phyloP scores from a whole-genome alignment of 805 yeast species.

The Kazachstania kunashirensis region DNA sequence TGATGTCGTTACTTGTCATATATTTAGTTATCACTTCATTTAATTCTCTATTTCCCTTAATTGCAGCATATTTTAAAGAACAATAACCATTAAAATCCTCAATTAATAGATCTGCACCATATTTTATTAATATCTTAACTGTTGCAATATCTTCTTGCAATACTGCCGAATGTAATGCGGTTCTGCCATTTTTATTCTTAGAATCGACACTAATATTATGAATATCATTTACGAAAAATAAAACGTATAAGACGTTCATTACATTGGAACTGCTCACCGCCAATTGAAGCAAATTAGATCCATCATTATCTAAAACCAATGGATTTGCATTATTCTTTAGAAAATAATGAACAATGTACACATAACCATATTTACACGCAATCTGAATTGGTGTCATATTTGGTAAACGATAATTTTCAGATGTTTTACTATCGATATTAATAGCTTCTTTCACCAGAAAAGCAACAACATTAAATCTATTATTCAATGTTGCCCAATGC shows the following conservation, averaged over 20 bases:
- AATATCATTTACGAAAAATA: conserved; percentile 26
- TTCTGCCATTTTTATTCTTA: conserved; percentile 58
- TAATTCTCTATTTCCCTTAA: conserved; percentile 52
- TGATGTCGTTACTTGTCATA: conserved; percentile 13
- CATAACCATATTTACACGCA: conserved; percentile 82
- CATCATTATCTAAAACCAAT: conserved; percentile 49
- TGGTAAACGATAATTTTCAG: neutral
- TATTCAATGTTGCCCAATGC: conserved; percentile 88
- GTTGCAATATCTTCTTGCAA: conserved; percentile 79
- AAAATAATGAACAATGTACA: conserved; percentile 64
- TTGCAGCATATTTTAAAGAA: conserved; percentile 78
- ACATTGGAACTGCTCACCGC: conserved; percentile 86
- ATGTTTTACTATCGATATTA: conserved; percentile 35
- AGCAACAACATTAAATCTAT: conserved; percentile 50
- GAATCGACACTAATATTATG: conserved; percentile 47
- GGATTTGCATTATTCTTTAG: conserved; percentile 57
- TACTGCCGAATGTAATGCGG: conserved; percentile 87
- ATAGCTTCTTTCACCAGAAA: conserved; percentile 58
- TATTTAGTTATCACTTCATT: conserved; percentile 37
- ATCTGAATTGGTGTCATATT: conserved; percentile 67
- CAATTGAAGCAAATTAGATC: conserved; percentile 71
- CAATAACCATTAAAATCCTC: conserved; percentile 59
- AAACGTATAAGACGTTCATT: conserved; percentile 62
- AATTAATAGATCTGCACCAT: conserved; percentile 56
- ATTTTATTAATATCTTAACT: conserved; percentile 55